Percentiles rank a stretch among this genome's conserved stretches.
Conservation (phyloP, 768 basidiomycete species). For the Kwoniella dejecticola region DNA sequence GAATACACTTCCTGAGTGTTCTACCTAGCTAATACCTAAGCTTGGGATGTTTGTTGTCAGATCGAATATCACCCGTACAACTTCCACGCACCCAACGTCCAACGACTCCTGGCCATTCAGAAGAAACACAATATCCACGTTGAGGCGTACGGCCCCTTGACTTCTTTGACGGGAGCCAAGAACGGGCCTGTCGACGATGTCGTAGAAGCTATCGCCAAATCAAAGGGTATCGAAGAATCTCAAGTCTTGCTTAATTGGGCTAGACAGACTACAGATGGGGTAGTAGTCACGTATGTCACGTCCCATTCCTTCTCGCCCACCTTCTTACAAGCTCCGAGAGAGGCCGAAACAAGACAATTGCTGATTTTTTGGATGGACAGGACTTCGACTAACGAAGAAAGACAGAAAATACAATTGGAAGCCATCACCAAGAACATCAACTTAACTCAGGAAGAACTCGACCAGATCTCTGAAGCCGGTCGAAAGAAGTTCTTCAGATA, state of each 20-base stretch:
- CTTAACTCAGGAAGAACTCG: slow-evolving; percentile 28
- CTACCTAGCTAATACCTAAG: no score
- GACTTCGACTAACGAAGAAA: slow-evolving; percentile 29
- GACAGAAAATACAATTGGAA: slow-evolving; percentile 42
- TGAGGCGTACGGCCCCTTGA: slow-evolving; percentile 29
- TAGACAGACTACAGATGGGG: slow-evolving; percentile 11
- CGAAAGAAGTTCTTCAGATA: slow-evolving; percentile 25
- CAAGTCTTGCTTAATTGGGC: slow-evolving; percentile 34
- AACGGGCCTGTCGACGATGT: slow-evolving; percentile 28
- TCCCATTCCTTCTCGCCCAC: neutral
- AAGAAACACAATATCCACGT: slow-evolving; percentile 20
- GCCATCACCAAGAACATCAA: slow-evolving; percentile 25
- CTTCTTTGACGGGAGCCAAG: slow-evolving; percentile 22
- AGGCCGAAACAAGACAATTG: neutral
- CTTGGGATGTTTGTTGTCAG: no score
- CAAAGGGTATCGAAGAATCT: slow-evolving; percentile 17
- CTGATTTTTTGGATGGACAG: slow-evolving; percentile 15
- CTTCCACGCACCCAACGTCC: slow-evolving; percentile 23
- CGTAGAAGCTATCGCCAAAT: slow-evolving; percentile 23
- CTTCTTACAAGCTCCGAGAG: neutral
- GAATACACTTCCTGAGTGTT: no score
- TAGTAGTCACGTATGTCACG: slow-evolving; percentile 24
- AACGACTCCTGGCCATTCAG: slow-evolving; percentile 5
- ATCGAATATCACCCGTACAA: slow-evolving; percentile 34
- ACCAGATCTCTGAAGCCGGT: slow-evolving; percentile 38